Conservation (phyloP, 257 asterid species). For the Perilla frutescens region DNA sequence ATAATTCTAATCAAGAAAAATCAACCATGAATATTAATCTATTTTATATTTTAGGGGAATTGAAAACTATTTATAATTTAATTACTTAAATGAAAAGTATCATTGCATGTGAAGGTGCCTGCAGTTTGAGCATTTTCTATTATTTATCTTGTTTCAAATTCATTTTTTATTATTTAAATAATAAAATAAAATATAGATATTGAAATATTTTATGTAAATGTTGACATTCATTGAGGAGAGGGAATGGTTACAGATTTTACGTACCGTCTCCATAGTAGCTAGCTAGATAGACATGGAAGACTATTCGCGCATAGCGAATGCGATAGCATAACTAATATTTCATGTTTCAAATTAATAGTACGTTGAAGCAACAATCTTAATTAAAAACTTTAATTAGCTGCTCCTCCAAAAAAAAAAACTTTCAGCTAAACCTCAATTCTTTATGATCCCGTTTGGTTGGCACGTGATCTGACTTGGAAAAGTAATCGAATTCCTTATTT, state of each 20-base stretch:
- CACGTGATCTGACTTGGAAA: too few relatives aligned
- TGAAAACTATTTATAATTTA: too few relatives aligned
- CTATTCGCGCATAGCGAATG: not conserved
- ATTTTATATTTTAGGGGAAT: too few relatives aligned
- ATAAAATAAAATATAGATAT: not conserved
- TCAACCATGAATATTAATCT: too few relatives aligned
- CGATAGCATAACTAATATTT: slow-evolving; percentile 7
- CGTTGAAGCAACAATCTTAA: too few relatives aligned
- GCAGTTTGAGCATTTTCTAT: not conserved
- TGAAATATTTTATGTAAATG: not conserved
- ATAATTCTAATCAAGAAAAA: too few relatives aligned
- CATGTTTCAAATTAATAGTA: too few relatives aligned
- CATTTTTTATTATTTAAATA: not conserved
- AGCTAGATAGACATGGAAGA: not conserved
- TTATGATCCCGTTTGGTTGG: too few relatives aligned
- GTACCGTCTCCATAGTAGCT: not conserved
- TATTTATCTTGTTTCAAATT: not conserved
- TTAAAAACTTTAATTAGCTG: too few relatives aligned
- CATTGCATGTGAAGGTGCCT: slow-evolving; percentile 13
- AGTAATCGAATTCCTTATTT: too few relatives aligned
- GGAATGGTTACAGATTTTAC: not conserved
- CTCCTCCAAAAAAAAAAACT: too few relatives aligned
- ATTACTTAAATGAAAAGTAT: slow-evolving; percentile 10
- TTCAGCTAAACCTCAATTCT: too few relatives aligned
- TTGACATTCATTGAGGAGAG: not conserved